These are phyloP conservation scores for Rhazya stricta DNA, from an alignment of 257 asterid genomes.

Conservation along the genomic window DNA sequence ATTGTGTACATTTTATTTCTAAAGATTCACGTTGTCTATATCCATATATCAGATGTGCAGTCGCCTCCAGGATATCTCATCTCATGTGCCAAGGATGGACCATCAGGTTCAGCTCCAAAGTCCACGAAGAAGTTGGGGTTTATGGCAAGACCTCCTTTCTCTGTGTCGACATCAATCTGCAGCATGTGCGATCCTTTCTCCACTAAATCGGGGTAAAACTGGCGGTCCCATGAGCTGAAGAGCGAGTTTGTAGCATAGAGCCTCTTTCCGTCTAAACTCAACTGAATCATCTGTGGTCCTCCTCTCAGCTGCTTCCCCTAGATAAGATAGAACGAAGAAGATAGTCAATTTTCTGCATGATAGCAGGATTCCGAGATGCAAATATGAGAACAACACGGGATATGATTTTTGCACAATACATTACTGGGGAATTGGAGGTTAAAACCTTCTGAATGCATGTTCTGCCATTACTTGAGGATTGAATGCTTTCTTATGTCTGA, in stretches of 20 bases:
- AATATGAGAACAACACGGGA: neutral
- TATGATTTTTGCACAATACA: neutral
- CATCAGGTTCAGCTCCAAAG: slow-evolving; percentile 81
- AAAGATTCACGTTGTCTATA: slow-evolving; percentile 20
- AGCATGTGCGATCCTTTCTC: slow-evolving; percentile 81
- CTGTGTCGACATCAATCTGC: slow-evolving; percentile 72
- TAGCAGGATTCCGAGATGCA: neutral
- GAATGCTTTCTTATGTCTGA: no score
- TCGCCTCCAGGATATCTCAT: slow-evolving; percentile 99
- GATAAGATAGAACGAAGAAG: neutral
- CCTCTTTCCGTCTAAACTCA: slow-evolving; percentile 90
- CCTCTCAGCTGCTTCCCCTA: slow-evolving; percentile 80
- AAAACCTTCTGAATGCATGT: neutral
- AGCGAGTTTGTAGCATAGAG: slow-evolving; percentile 82
- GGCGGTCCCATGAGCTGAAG: slow-evolving; percentile 88
- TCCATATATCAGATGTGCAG: slow-evolving; percentile 98
- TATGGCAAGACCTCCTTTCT: slow-evolving; percentile 71
- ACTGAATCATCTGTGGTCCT: slow-evolving; percentile 98
- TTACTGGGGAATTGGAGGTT: neutral
- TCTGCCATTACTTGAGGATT: neutral
- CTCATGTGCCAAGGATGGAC: slow-evolving; percentile 91
- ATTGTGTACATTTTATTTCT: neutral
- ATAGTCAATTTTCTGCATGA: neutral
- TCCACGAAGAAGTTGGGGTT: slow-evolving; percentile 73
- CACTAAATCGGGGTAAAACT: slow-evolving; percentile 75